These are phyloP conservation scores for Solanum medicagineum DNA, from an alignment of 257 asterid species.

Conservation along the genomic window DNA sequence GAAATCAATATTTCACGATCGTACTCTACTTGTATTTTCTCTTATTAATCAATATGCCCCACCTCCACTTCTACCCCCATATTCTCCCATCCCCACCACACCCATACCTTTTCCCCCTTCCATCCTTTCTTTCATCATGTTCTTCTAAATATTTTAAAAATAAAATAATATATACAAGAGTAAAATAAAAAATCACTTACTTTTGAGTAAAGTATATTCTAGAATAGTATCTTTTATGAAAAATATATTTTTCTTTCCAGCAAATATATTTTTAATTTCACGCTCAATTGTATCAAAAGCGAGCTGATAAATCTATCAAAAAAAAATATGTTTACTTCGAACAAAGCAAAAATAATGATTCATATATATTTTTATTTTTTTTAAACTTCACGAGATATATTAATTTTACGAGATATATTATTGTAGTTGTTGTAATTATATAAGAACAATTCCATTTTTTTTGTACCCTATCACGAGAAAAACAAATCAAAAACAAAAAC, in stretches of 20 bases:
- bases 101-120: neutral
- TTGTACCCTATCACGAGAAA: neutral
- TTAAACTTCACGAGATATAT: neutral
- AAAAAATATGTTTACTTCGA: fast-evolving
- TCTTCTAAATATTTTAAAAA: neutral
- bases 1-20: too few species aligned
- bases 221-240: neutral
- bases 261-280: neutral
- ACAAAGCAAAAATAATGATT: neutral
- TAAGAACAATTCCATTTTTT: neutral
- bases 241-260: neutral
- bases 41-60: too few species aligned
- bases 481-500: neutral
- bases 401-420: neutral
- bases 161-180: too few species aligned
- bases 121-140: neutral
- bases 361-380: neutral
- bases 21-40: too few species aligned
- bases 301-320: neutral
- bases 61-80: too few species aligned
- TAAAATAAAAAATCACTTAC: neutral
- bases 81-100: too few species aligned
- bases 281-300: neutral
- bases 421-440: neutral
- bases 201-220: neutral